Evolutionary conservation across 2,329 filamentous ascomycete genomes (phyloP), one percentile per base, ranked within the genome.

Genomic region (Arthrobotrys sinensis): DNA sequence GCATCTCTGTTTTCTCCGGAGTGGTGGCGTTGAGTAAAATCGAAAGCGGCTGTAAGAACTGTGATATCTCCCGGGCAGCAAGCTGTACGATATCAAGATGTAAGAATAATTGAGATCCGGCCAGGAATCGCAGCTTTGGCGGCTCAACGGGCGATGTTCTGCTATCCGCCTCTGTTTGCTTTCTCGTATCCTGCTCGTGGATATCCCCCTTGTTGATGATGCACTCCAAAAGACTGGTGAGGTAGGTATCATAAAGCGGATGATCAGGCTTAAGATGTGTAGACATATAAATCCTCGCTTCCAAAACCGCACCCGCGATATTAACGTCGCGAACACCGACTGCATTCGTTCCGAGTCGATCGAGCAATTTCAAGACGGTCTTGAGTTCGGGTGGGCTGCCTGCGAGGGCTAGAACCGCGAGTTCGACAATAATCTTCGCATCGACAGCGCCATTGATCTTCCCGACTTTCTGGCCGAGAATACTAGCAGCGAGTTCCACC

Each of bases 391-490:
- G 88, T 79, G 91, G 89, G 8, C 92, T 93, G 70, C 93, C 93
- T 81, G 89, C 90, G 3, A 96, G 86, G 36, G 94, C 92, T 69
- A 99, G 86, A 4, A 89, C 87, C 7, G 94, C 93, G 5, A 93
- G 91, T 77, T 96, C 94, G 14, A 89, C 90, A 68, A 98, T 91
- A 76, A 99, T 96, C 69, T 91, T 91, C 34, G 92, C 90, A 85
- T 98, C 94, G 1, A 97, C 92, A 3, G 88, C 86, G 76, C 89
- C 87, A 82, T 90, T 96, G 69, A 97, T 90, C 84, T 96, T 95
- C 78, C 92, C 91, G 73, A 98, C 89, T 84, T 99, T 98, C 83
- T 99, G 96, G n/a, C 97, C 86, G 24, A 99, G 89, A 91, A 99
- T 97, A 0, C 94, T 96, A 81, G 97, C 92, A 1, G 94, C 95